Percentiles rank a stretch among this genome's conserved stretches.
phyloP scores from a whole-genome alignment of 208 protist species.

The Trypanosoma vivax region DNA sequence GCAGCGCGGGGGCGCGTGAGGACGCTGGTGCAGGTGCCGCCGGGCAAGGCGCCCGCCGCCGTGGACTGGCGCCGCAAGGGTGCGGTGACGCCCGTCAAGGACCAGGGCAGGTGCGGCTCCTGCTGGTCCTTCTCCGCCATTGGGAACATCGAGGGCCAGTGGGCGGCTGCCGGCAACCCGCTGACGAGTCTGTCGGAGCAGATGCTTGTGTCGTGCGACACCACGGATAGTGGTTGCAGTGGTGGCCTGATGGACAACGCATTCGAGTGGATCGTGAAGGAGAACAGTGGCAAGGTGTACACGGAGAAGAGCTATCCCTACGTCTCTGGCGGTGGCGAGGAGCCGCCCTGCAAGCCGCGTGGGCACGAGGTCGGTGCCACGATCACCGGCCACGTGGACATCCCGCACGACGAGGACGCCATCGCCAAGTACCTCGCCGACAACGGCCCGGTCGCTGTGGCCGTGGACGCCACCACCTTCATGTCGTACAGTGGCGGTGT shows the following conservation, averaged over 20 bases:
- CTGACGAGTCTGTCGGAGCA: not conserved
- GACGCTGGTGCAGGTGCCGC: not conserved
- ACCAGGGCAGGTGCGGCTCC: slow-evolving; percentile 1
- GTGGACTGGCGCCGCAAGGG: slow-evolving; percentile 1
- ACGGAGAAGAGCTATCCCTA: slow-evolving; percentile 71
- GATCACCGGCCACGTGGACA: slow-evolving; percentile 36
- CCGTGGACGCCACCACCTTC: slow-evolving; percentile 3
- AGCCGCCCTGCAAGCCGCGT: slow-evolving; percentile 26
- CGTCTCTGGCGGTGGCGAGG: slow-evolving; percentile 41
- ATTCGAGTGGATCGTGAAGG: not conserved
- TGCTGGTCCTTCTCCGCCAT: not conserved
- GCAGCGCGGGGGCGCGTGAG: not conserved
- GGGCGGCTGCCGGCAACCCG: not conserved
- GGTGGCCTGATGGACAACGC: not conserved
- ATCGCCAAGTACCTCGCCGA: slow-evolving; percentile 56
- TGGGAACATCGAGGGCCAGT: slow-evolving; percentile 1
- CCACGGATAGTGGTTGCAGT: not conserved
- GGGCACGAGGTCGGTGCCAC: slow-evolving; percentile 46
- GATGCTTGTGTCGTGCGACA: slow-evolving; percentile 4
- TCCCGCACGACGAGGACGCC: slow-evolving; percentile 43
- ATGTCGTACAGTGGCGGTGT: not conserved
- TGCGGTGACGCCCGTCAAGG: slow-evolving; percentile 1
- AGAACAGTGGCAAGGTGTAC: slow-evolving; percentile 1
- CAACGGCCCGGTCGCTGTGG: slow-evolving; percentile 69
- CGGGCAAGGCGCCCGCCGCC: not conserved